These are phyloP conservation scores for Petasospora rhodanensis DNA, from an alignment of 1,139 yeast species.

Conservation along the genomic window DNA sequence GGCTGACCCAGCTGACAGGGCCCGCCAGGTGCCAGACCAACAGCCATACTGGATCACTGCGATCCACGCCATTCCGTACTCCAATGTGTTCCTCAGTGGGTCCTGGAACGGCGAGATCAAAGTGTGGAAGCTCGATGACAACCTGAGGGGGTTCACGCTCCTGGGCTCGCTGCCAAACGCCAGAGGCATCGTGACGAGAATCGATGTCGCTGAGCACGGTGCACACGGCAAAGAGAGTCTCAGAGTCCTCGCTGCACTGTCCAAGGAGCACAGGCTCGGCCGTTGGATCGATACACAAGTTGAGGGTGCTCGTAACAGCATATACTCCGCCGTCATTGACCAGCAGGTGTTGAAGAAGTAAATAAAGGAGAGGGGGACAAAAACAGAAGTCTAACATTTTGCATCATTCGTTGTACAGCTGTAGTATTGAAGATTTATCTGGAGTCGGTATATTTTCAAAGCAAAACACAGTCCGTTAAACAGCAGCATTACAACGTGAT, in stretches of 20 bases:
- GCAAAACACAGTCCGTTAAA: background rate
- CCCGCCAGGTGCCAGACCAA: conserved; percentile 55
- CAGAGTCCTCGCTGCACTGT: conserved; percentile 59
- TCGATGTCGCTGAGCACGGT: conserved; percentile 60
- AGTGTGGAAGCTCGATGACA: conserved; percentile 72
- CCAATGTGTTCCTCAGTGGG: conserved; percentile 81
- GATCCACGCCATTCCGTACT: conserved; percentile 80
- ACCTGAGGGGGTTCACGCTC: conserved; percentile 52
- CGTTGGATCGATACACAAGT: conserved; percentile 57
- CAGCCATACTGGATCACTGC: conserved; percentile 87
- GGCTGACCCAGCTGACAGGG: conserved; percentile 35
- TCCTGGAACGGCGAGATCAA: conserved; percentile 77
- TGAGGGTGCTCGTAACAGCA: conserved; percentile 44
- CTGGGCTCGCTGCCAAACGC: conserved; percentile 55
- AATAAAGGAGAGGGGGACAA: too few relatives aligned
- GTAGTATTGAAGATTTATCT: too few relatives aligned
- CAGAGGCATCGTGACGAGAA: conserved; percentile 68
- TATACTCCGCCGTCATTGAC: conserved; percentile 42
- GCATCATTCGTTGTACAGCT: too few relatives aligned
- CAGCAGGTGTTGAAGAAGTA: conserved; percentile 24
- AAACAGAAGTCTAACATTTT: too few relatives aligned
- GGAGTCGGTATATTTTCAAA: too few relatives aligned
- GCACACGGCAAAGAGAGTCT: conserved; percentile 44
- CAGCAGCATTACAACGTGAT: background rate
- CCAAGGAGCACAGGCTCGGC: conserved; percentile 85